Percentiles rank a stretch among this genome's conserved stretches.
Conservation (phyloP, 2,329 filamentous ascomycete species). For the Xylariaceae sp. region DNA sequence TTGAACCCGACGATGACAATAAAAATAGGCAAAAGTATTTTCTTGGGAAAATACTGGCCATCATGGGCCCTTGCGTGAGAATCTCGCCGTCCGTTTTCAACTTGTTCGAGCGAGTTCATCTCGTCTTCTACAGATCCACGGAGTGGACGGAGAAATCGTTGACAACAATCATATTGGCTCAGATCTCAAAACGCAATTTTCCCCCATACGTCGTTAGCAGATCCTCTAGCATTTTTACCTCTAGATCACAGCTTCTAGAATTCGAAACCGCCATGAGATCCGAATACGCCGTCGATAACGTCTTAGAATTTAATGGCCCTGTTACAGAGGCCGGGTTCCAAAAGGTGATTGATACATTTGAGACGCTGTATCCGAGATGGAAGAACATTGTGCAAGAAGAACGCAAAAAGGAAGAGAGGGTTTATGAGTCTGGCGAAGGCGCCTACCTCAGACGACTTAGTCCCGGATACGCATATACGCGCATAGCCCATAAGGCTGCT, state of each 20-base stretch:
- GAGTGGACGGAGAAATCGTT: conserved; percentile 97
- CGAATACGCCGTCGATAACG: conserved; percentile 73
- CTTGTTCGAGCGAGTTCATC: conserved; percentile 87
- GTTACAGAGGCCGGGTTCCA: conserved; percentile 60
- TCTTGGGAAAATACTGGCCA: conserved; percentile 66
- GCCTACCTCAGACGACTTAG: conserved; percentile 86
- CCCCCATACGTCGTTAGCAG: conserved; percentile 86
- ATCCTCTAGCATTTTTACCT: conserved; percentile 81
- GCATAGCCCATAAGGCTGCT: conserved; percentile 84
- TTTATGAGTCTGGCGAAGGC: conserved; percentile 79
- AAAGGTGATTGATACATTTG: conserved; percentile 64
- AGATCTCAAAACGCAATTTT: conserved; percentile 82
- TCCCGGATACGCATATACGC: conserved; percentile 86
- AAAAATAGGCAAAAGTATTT: conserved; percentile 70
- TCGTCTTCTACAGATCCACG: conserved; percentile 93
- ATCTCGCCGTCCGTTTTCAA: conserved; percentile 67
- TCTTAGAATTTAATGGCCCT: conserved; percentile 73
- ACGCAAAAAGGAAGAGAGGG: conserved; percentile 65
- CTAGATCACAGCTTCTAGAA: conserved; percentile 69
- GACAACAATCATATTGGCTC: conserved; percentile 88
- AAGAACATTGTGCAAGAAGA: conserved; percentile 65
- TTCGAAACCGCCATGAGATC: conserved; percentile 82
- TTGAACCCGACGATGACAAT: conserved; percentile 31
- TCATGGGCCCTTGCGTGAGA: conserved; percentile 77
- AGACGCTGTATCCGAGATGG: conserved; percentile 78